Conservation (phyloP, 1,284 basidiomycete species). For the Tylopilus orsonianus region DNA sequence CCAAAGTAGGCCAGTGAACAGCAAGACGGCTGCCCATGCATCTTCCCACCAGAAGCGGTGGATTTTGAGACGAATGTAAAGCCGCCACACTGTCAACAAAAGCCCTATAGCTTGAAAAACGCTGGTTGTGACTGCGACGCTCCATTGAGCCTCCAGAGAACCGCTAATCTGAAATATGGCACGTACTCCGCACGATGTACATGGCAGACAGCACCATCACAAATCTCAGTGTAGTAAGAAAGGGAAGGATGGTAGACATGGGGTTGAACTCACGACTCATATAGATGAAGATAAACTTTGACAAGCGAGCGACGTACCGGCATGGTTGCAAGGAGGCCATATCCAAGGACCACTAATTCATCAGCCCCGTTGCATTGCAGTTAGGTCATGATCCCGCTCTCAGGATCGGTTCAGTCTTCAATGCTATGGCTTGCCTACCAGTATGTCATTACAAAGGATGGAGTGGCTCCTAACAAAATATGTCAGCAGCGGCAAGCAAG, state of each 20-base stretch:
- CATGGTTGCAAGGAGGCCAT: conserved; percentile 5
- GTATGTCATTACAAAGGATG: too few species aligned
- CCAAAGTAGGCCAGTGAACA: conserved; percentile 14
- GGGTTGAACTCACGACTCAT: not conserved
- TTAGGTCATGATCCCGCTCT: not conserved
- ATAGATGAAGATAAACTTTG: conserved; percentile 10
- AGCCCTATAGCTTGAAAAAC: conserved; percentile 20
- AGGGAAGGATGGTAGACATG: not conserved
- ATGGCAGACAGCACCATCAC: conserved; percentile 1
- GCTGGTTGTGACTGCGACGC: conserved; percentile 6
- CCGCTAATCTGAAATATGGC: not conserved
- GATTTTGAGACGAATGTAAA: conserved; percentile 24
- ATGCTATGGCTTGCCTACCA: not conserved
- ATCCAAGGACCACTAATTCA: not conserved
- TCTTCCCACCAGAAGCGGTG: conserved; percentile 30
- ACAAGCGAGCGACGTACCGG: conserved; percentile 10
- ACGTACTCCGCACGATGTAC: conserved; percentile 14
- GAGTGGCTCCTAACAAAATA: too few species aligned
- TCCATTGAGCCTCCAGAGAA: not conserved
- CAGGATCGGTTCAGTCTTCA: not conserved
- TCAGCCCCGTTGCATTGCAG: not conserved
- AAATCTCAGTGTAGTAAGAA: not conserved
- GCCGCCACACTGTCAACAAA: conserved; percentile 20
- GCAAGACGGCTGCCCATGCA: conserved; percentile 14
- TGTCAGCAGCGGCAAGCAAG: too few species aligned